Evolutionary conservation across 2,329 filamentous ascomycete species (phyloP).

Genomic region (Fusarium bulbicola): DNA sequence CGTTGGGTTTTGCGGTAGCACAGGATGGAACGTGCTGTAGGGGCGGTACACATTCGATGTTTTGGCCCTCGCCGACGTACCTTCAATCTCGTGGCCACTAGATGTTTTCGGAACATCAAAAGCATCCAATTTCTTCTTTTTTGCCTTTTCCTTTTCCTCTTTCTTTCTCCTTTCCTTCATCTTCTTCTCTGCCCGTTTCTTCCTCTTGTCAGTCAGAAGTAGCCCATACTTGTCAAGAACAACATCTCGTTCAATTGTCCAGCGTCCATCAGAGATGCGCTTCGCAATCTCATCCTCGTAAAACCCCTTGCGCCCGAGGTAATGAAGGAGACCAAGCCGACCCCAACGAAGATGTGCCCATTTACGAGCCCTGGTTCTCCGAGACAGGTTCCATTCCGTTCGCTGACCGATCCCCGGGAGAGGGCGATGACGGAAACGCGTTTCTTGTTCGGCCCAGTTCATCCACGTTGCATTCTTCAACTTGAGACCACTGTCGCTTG

Average conservation of each 20-base stretch:
- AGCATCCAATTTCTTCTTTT: not conserved
- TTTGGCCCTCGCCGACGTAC: constrained; percentile 27
- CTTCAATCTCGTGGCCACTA: not conserved
- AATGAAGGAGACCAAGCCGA: constrained; percentile 14
- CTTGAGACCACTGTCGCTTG: constrained; percentile 42
- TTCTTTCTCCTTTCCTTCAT: constrained; percentile 3
- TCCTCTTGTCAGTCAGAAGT: constrained; percentile 14
- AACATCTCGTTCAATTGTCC: constrained; percentile 19
- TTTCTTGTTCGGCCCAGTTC: constrained; percentile 43
- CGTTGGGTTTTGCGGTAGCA: constrained; percentile 31
- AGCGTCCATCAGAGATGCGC: constrained; percentile 11
- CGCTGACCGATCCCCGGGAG: constrained; percentile 11
- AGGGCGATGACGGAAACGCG: constrained; percentile 13
- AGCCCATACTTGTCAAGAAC: constrained; percentile 9
- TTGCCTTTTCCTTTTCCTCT: constrained; percentile 4
- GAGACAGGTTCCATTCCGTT: constrained; percentile 10
- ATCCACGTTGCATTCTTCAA: constrained; percentile 44
- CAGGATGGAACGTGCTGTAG: constrained; percentile 41
- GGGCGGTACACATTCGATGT: constrained; percentile 41
- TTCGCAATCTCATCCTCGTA: constrained; percentile 14
- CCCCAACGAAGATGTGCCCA: constrained; percentile 21
- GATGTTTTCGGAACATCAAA: not conserved
- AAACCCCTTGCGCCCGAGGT: constrained; percentile 3
- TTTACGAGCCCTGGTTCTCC: not conserved
- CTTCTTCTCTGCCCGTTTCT: constrained; percentile 7